A percentile compares a stretch with the other conserved stretches of the same genome.
phyloP scores from a whole-genome alignment of 805 yeast genomes.

The Saturnispora halmiae region DNA sequence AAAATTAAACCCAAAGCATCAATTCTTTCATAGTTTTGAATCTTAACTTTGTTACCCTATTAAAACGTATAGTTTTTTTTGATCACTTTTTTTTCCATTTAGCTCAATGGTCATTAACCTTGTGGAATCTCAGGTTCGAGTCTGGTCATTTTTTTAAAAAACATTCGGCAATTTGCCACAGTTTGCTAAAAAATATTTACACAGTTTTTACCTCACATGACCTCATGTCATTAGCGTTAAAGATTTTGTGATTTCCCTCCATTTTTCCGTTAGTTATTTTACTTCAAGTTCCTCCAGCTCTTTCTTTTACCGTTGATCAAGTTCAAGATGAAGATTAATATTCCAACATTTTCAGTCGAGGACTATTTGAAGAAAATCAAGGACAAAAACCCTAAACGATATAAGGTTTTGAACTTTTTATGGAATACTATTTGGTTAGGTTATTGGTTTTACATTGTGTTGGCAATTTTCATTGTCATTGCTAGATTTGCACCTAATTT shows the following conservation, averaged over 20 bases:
- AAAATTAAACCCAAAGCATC: background rate
- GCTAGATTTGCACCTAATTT: constrained; percentile 75
- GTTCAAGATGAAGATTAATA: background rate
- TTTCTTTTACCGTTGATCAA: background rate
- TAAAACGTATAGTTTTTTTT: too few species aligned
- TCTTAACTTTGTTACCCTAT: too few species aligned
- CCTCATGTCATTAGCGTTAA: too few species aligned
- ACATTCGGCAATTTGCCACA: too few species aligned
- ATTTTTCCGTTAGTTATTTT: too few species aligned
- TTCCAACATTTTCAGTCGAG: constrained; percentile 9
- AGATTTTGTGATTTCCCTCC: too few species aligned
- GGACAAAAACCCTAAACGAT: constrained; percentile 8
- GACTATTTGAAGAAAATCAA: constrained; percentile 8
- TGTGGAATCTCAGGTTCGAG: background rate
- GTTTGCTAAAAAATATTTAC: too few species aligned
- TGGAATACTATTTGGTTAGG: constrained; percentile 16
- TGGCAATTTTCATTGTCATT: constrained; percentile 65
- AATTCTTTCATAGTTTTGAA: too few species aligned
- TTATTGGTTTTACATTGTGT: constrained; percentile 70
- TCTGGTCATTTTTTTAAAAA: too few species aligned
- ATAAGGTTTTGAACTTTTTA: constrained; percentile 10
- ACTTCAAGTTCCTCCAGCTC: background rate
- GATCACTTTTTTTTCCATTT: background rate
- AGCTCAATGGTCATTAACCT: background rate
- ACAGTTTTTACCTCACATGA: too few species aligned